phyloP scores from a whole-genome alignment of 2,329 filamentous ascomycete species.

The Phoma sp. region DNA sequence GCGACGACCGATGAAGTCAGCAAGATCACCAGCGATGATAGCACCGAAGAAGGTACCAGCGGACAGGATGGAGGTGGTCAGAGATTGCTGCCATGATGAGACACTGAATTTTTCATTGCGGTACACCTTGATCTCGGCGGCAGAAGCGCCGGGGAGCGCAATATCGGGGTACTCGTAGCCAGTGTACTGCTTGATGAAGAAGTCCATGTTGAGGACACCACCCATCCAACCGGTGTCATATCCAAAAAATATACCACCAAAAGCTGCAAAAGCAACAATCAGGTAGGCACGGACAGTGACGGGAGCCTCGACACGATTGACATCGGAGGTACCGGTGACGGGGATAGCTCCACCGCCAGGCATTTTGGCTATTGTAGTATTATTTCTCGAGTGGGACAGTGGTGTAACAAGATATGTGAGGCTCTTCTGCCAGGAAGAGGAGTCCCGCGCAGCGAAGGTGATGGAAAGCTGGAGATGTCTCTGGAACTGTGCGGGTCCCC shows the following conservation, averaged over 20 bases:
- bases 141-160: conserved; percentile 59
- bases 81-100: conserved; percentile 56
- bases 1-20: conserved; percentile 72
- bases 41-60: conserved; percentile 80
- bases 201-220: conserved; percentile 63
- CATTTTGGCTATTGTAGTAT: conserved; percentile 37
- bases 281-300: conserved; percentile 57
- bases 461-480: conserved; percentile 36
- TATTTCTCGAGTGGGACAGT: conserved; percentile 18
- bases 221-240: conserved; percentile 83
- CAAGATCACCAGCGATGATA: conserved; percentile 64
- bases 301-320: conserved; percentile 62
- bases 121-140: conserved; percentile 69
- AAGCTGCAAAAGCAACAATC: conserved; percentile 58
- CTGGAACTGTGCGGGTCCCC: conserved; percentile 27
- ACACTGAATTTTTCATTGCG: conserved; percentile 52
- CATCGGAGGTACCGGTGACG: conserved; percentile 55
- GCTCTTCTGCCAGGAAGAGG: conserved; percentile 27
- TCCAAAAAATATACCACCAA: conserved; percentile 70
- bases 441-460: conserved; percentile 29
- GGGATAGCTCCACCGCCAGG: conserved; percentile 47
- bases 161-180: conserved; percentile 39
- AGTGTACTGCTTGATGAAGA: conserved; percentile 49
- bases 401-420: conserved; percentile 20
- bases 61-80: conserved; percentile 77